Conservation (phyloP, 257 asterid species). For the Solanum arcanum region DNA sequence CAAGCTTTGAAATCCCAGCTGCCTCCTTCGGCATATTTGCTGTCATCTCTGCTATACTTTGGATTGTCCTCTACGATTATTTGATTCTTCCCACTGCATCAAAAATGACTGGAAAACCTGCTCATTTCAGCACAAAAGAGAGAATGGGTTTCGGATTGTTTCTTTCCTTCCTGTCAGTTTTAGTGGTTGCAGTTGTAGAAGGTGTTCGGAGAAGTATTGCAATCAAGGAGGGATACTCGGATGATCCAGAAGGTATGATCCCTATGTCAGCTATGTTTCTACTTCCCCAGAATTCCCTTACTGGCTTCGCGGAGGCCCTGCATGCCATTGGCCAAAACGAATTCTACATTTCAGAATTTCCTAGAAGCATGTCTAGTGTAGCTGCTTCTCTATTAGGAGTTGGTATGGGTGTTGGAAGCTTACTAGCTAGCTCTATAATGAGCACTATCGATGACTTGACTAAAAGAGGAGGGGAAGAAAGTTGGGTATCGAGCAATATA, state of each 20-base stretch:
- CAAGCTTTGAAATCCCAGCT: constrained; percentile 51
- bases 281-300: constrained; percentile 45
- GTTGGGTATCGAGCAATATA: constrained; percentile 57
- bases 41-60: constrained; percentile 26
- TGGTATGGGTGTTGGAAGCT: constrained; percentile 31
- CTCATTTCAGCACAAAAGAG: constrained; percentile 19
- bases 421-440: constrained; percentile 45
- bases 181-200: constrained; percentile 40
- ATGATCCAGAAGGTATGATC: background rate
- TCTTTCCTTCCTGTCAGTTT: constrained; percentile 38
- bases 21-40: constrained; percentile 45
- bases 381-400: constrained; percentile 32
- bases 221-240: constrained; percentile 5
- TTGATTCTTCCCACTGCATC: constrained; percentile 49
- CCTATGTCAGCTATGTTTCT: constrained; percentile 64
- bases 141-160: constrained; percentile 66
- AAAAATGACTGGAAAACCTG: constrained; percentile 24
- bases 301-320: constrained; percentile 52
- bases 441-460: constrained; percentile 23
- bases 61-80: constrained; percentile 50
- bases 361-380: constrained; percentile 64
- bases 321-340: constrained; percentile 45
- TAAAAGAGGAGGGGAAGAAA: constrained; percentile 28
- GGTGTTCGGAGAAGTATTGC: constrained; percentile 21
- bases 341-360: constrained; percentile 54